Conservation (phyloP, 805 yeast species). For the Metschnikowia kofuensis region DNA sequence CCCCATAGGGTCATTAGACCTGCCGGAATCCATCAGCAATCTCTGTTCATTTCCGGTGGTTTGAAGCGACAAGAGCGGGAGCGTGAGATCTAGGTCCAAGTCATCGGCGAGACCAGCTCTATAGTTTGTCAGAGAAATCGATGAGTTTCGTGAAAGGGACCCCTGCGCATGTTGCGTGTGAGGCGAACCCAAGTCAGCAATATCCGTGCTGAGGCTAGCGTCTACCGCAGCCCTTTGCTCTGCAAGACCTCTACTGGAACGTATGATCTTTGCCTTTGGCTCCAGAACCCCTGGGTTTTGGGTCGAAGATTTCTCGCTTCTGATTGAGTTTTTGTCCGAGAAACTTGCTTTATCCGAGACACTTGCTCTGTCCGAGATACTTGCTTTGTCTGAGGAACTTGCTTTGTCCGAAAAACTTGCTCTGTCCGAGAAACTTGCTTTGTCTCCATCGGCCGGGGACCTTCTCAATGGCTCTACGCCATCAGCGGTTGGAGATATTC, state of each 20-base stretch:
- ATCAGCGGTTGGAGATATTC: not conserved
- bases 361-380: too few relatives aligned
- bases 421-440: not conserved
- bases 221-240: too few relatives aligned
- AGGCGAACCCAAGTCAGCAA: conserved; percentile 5
- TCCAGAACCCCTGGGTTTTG: not conserved
- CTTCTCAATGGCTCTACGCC: not conserved
- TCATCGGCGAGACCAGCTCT: conserved; percentile 2
- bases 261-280: too few relatives aligned
- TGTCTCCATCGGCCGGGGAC: not conserved
- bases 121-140: conserved; percentile 14
- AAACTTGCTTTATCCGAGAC: too few relatives aligned
- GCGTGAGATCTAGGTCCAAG: conserved; percentile 14
- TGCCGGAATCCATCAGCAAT: conserved; percentile 8
- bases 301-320: not conserved
- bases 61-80: conserved; percentile 14
- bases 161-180: not conserved
- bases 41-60: conserved; percentile 11
- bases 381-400: not conserved
- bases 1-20: conserved; percentile 6
- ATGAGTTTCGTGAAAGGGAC: conserved; percentile 13
- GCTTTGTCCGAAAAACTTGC: too few relatives aligned
- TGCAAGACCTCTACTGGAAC: too few relatives aligned
- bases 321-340: not conserved
- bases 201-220: conserved; percentile 5